These are phyloP conservation scores for Phytophthora pluvialis DNA, from an alignment of 352 stramenopile species.

Conservation along the genomic window DNA sequence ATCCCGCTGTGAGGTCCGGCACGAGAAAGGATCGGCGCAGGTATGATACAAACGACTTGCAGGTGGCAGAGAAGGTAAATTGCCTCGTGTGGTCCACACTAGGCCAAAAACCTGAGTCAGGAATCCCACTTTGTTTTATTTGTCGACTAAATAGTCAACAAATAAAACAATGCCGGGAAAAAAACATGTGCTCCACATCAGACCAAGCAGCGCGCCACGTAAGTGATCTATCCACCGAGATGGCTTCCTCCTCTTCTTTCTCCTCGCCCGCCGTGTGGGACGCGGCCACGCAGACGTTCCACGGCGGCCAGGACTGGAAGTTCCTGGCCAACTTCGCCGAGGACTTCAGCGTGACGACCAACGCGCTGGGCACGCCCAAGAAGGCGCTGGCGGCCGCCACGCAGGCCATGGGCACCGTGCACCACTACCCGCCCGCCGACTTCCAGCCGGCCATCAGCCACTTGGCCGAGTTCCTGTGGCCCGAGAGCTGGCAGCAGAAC, in stretches of 20 bases:
- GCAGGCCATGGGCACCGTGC: conserved; percentile 78
- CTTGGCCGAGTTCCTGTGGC: conserved; percentile 90
- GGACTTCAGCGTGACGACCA: conserved; percentile 92
- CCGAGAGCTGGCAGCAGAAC: conserved; percentile 54
- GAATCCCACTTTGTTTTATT: neutral
- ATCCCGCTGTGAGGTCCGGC: neutral
- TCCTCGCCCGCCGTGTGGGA: conserved; percentile 66
- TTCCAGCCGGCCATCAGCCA: conserved; percentile 91
- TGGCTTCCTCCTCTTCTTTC: conserved; percentile 20
- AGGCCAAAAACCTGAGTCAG: no score
- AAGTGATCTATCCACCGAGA: neutral
- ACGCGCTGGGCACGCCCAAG: conserved; percentile 82
- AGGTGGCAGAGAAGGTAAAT: conserved; percentile 5
- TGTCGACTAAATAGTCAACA: no score
- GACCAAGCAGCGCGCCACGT: conserved; percentile 8
- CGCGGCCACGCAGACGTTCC: conserved; percentile 89
- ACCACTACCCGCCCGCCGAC: conserved; percentile 91
- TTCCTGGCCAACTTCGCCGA: conserved; percentile 90
- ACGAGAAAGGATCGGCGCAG: no score
- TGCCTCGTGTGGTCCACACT: neutral
- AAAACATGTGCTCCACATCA: neutral
- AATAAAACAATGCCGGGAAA: neutral
- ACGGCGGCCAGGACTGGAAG: conserved; percentile 93
- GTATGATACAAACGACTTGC: neutral
- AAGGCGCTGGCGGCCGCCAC: conserved; percentile 72